Evolutionary conservation across 192 early-diverging fungal genomes (phyloP).

Genomic region (Coemansia sp.): DNA sequence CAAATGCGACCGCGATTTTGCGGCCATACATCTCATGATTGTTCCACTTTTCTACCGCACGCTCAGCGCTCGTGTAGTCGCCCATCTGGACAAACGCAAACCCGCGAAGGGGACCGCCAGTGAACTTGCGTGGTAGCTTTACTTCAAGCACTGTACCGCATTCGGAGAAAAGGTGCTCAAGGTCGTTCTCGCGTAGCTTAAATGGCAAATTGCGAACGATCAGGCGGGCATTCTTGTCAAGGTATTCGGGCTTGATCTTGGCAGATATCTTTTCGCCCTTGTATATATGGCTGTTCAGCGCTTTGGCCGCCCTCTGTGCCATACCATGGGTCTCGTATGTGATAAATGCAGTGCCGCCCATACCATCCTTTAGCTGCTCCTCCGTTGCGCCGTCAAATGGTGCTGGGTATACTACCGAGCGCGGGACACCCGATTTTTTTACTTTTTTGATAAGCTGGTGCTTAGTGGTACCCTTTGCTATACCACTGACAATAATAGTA

Average conservation of each 20-base stretch:
- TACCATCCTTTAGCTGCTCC: conserved; percentile 50
- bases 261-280: conserved; percentile 66
- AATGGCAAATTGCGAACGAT: conserved; percentile 89
- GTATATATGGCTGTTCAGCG: conserved; percentile 73
- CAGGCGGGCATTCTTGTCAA: conserved; percentile 69
- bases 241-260: conserved; percentile 43
- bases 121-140: conserved; percentile 71
- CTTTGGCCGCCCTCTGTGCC: conserved; percentile 57
- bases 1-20: conserved; percentile 81
- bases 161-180: conserved; percentile 64
- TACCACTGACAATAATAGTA: conserved; percentile 51
- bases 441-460: conserved; percentile 77
- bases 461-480: conserved; percentile 65
- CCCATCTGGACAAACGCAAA: conserved; percentile 91
- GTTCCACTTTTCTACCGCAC: conserved; percentile 73
- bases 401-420: conserved; percentile 66
- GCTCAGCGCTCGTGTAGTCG: conserved; percentile 67
- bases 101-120: conserved; percentile 74
- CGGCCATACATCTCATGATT: conserved; percentile 68
- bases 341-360: conserved; percentile 41
- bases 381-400: conserved; percentile 33
- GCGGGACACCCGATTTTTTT: conserved; percentile 54
- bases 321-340: conserved; percentile 41
- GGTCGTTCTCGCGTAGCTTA: conserved; percentile 65
- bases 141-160: conserved; percentile 72